Conservation (phyloP, 306 rosid species). For the Echinosophora koreensis region DNA sequence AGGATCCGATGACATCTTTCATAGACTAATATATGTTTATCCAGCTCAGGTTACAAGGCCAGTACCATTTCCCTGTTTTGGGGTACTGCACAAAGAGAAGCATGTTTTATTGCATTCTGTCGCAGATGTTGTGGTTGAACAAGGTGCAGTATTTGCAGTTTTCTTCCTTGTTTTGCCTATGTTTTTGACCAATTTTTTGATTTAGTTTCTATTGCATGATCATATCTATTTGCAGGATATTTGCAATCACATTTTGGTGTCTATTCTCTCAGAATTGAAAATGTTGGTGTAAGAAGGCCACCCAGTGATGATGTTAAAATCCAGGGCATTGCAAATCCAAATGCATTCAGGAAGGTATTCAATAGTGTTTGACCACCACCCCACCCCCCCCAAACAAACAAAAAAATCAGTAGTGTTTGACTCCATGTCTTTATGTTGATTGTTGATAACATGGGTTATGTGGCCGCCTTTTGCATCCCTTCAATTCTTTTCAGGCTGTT, state of each 20-base stretch:
- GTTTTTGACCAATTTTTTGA: not conserved
- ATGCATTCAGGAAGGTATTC: conserved; percentile 84
- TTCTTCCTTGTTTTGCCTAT: conserved; percentile 5
- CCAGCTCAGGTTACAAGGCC: conserved; percentile 79
- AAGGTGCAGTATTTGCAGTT: conserved; percentile 61
- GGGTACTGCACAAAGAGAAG: conserved; percentile 88
- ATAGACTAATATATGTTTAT: conserved; percentile 35
- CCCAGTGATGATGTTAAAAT: conserved; percentile 93
- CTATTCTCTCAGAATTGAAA: conserved; percentile 85
- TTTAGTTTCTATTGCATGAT: conserved; percentile 28
- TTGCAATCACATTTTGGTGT: conserved; percentile 87
- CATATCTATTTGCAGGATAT: conserved; percentile 63
- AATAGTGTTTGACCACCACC: not conserved
- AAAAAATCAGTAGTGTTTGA: too few species aligned
- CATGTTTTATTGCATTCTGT: conserved; percentile 85
- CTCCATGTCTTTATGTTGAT: too few species aligned
- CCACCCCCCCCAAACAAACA: not conserved
- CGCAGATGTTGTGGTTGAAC: conserved; percentile 89
- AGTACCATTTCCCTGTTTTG: conserved; percentile 91
- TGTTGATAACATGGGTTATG: conserved; percentile 11
- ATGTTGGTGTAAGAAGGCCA: conserved; percentile 85
- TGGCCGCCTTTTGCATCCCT: conserved; percentile 34
- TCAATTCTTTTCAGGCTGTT: conserved; percentile 76
- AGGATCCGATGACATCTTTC: conserved; percentile 30
- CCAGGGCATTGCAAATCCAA: conserved; percentile 84